Percentiles rank a stretch among this genome's conserved stretches.
phyloP scores from a whole-genome alignment of 441 rosid genomes.

The Raphanus hybrid region DNA sequence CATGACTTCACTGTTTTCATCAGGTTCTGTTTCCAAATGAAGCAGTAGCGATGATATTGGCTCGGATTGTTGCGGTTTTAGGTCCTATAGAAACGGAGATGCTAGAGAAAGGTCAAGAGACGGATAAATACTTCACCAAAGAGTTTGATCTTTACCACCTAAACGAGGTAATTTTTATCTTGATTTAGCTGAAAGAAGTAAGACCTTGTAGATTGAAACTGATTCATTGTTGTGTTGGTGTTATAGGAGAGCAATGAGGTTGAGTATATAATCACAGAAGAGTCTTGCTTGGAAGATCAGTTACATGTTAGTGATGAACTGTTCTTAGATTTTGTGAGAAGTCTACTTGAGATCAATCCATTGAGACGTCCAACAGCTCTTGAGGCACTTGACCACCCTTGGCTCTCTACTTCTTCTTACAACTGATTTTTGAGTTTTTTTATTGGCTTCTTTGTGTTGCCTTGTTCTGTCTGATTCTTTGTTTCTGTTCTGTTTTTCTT shows the following conservation, averaged over 20 bases:
- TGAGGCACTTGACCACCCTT: conserved; percentile 82
- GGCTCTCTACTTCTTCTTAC: conserved; percentile 66
- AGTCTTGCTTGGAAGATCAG: conserved; percentile 67
- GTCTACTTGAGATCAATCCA: conserved; percentile 82
- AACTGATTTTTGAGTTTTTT: conserved; percentile 26
- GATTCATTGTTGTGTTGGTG: conserved; percentile 9
- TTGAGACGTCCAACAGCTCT: conserved; percentile 72
- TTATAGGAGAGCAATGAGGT: conserved; percentile 73
- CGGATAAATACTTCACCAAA: conserved; percentile 79
- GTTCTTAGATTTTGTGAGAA: conserved; percentile 66
- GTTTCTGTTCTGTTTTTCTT: neutral
- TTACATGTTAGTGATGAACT: conserved; percentile 58
- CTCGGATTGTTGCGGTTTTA: conserved; percentile 68
- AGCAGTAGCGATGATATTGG: conserved; percentile 75
- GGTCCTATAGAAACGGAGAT: conserved; percentile 81
- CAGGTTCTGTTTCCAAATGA: conserved; percentile 94
- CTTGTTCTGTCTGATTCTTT: conserved; percentile 23
- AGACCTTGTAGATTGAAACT: neutral
- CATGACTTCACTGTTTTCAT: neutral
- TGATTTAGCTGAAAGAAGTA: neutral
- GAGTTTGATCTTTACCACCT: conserved; percentile 74
- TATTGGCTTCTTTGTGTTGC: conserved; percentile 22
- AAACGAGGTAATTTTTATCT: conserved; percentile 59
- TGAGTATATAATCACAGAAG: conserved; percentile 78
- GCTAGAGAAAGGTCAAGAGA: conserved; percentile 80